These are phyloP conservation scores for Debaryomyces singareniensis DNA, from an alignment of 1,139 yeast species.

Conservation along the genomic window DNA sequence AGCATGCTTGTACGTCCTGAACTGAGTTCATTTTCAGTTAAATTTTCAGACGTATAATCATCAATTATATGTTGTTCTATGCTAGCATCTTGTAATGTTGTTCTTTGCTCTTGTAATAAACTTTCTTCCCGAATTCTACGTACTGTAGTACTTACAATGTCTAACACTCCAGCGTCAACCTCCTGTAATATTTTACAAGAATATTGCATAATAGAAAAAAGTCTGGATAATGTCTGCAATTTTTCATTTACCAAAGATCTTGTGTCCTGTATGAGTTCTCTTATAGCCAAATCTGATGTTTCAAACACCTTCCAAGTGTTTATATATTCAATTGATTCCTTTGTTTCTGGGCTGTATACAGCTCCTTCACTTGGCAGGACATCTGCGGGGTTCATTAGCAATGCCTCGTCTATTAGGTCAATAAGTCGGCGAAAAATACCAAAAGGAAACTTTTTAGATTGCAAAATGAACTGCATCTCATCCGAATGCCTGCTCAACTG, in stretches of 20 bases:
- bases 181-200: constrained; percentile 78
- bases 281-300: constrained; percentile 60
- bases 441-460: constrained; percentile 49
- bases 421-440: constrained; percentile 58
- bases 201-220: constrained; percentile 72
- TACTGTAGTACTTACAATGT: constrained; percentile 62
- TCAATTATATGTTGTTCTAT: background rate
- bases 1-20: constrained; percentile 3
- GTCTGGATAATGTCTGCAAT: constrained; percentile 66
- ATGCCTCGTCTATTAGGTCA: constrained; percentile 72
- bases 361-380: constrained; percentile 20
- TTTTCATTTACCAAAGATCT: constrained; percentile 56
- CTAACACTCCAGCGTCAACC: constrained; percentile 66
- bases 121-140: constrained; percentile 42
- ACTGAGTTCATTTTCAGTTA: background rate
- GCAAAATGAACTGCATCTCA: constrained; percentile 15
- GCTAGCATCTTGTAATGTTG: constrained; percentile 3
- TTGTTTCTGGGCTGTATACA: constrained; percentile 66
- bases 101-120: constrained; percentile 12
- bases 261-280: constrained; percentile 63
- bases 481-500: constrained; percentile 24
- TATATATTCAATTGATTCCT: constrained; percentile 54
- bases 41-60: background rate
- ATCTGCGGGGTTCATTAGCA: constrained; percentile 62
- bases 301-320: constrained; percentile 49